phyloP scores from a whole-genome alignment of 1,139 yeast species.

The Kodamaea plutei region DNA sequence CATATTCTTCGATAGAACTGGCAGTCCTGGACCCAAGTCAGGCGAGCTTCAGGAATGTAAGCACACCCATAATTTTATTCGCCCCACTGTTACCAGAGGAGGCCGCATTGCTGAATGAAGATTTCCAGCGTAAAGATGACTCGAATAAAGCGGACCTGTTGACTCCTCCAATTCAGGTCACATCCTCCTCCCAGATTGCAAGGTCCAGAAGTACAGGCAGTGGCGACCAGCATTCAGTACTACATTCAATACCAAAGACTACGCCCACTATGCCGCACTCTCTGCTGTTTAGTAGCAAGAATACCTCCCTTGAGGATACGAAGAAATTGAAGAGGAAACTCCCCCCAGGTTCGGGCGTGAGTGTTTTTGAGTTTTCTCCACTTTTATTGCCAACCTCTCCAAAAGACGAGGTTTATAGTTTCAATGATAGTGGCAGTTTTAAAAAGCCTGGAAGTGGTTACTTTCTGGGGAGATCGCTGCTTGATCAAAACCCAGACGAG shows the following conservation, averaged over 20 bases:
- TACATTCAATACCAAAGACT: not conserved
- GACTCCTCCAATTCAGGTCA: slow-evolving; percentile 16
- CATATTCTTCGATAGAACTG: slow-evolving; percentile 15
- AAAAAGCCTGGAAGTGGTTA: slow-evolving; percentile 5
- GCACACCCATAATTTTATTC: slow-evolving; percentile 13
- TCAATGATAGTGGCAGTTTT: too few relatives aligned
- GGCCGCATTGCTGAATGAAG: slow-evolving; percentile 3
- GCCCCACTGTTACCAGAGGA: slow-evolving; percentile 8
- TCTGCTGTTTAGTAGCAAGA: not conserved
- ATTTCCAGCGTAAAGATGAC: not conserved
- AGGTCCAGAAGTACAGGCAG: slow-evolving; percentile 11
- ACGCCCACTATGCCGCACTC: not conserved
- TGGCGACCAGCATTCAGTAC: not conserved
- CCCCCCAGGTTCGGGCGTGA: slow-evolving; percentile 13
- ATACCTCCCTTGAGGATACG: slow-evolving; percentile 4
- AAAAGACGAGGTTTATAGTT: slow-evolving; percentile 4
- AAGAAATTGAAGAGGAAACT: slow-evolving; percentile 19
- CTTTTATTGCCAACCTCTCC: slow-evolving; percentile 6
- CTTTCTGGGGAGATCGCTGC: slow-evolving; percentile 11
- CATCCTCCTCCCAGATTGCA: slow-evolving; percentile 18
- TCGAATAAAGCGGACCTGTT: not conserved
- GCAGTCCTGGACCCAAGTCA: slow-evolving; percentile 11
- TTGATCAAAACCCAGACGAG: slow-evolving; percentile 10
- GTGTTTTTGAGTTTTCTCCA: slow-evolving; percentile 2
- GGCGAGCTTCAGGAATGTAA: slow-evolving; percentile 3